Base-by-base conservation (phyloP, 257 asterid species). In the Nicotiana obtusifolia region DNA sequence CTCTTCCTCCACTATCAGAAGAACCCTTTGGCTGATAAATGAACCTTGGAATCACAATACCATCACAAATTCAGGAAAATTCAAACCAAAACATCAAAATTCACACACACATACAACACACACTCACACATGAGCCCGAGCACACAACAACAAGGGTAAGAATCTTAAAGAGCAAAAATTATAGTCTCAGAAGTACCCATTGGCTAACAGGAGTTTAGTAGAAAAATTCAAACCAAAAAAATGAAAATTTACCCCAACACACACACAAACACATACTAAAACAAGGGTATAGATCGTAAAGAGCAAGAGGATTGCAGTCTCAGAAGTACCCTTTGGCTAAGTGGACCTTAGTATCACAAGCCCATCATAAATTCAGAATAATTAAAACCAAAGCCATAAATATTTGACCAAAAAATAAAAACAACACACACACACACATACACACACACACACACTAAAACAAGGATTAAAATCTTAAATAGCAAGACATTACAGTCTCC, bases 291-390 rank as follows among this genome's bases (percentile, higher is more conserved):
- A 61, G 15, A 53, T 14, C 59, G 4, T 15, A 53, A 14, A 53
- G 59, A 53, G 59, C 59, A 53, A 53, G 6, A 53, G 17, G 4
- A 16, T 53, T 53, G 6, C 59, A 14, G 5, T 53, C 19, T 92
- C 83, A 91, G 19, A 35, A 80, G 60, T 26, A 90, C 93, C 90
- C 98, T 92, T 17, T 91, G 96, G 86, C 89, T 76, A 83, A 93
- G 90, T 13, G 96, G 93, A 82, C 98, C 98, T 92, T 53, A 22
- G 7, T 64, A 33, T 41, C 14, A 37, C 22, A 30, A 59, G 81
- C 24, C 5, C 31, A 47, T 49, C 62, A 13, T 20, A 24, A 22
- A 44, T 20, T 2, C 33, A 24, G 44, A 73, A 11, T 85, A 77
- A 14, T 15, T 5, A 7, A 30, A 60, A 37, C 60, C 22, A 35